Evolutionary conservation across 2,329 filamentous ascomycete genomes (phyloP).

Genomic region (Apiospora sp.): DNA sequence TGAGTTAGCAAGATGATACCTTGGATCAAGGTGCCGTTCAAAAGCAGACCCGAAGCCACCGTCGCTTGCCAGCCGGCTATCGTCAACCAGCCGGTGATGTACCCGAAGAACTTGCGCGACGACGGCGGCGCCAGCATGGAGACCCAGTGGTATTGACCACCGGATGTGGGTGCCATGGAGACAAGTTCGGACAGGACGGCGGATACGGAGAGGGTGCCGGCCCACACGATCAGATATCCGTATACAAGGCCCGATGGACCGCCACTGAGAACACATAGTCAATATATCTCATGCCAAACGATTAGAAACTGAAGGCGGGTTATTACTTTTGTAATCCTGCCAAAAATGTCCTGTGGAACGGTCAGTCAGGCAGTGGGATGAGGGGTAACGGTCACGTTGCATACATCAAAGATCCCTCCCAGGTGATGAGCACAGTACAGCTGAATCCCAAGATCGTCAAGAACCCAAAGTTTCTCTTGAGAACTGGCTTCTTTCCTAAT

Average conservation of each 20-base stretch:
- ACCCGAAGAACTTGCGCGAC: slow-evolving; percentile 33
- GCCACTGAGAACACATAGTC: slow-evolving; percentile 27
- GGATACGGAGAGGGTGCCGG: slow-evolving; percentile 54
- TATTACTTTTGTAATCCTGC: background rate
- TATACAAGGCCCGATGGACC: slow-evolving; percentile 56
- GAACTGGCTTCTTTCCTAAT: slow-evolving; percentile 34
- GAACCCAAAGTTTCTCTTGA: slow-evolving; percentile 37
- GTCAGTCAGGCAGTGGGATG: background rate
- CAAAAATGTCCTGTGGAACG: background rate
- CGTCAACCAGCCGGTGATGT: slow-evolving; percentile 35
- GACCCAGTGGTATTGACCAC: slow-evolving; percentile 37
- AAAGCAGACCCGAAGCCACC: slow-evolving; percentile 26
- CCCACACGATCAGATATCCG: slow-evolving; percentile 60
- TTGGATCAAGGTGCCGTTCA: background rate
- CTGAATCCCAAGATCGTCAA: slow-evolving; percentile 37
- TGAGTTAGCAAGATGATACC: background rate
- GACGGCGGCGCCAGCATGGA: slow-evolving; percentile 36
- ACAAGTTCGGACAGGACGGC: slow-evolving; percentile 55
- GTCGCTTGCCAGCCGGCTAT: slow-evolving; percentile 35
- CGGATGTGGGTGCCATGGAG: slow-evolving; percentile 46
- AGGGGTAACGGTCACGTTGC: background rate
- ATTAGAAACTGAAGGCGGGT: background rate
- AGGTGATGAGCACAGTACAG: slow-evolving; percentile 37
- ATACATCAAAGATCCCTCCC: slow-evolving; percentile 36
- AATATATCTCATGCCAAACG: background rate